Evolutionary conservation across 108 stramenopile species (phyloP).

Genomic region (Fragilaria radians): DNA sequence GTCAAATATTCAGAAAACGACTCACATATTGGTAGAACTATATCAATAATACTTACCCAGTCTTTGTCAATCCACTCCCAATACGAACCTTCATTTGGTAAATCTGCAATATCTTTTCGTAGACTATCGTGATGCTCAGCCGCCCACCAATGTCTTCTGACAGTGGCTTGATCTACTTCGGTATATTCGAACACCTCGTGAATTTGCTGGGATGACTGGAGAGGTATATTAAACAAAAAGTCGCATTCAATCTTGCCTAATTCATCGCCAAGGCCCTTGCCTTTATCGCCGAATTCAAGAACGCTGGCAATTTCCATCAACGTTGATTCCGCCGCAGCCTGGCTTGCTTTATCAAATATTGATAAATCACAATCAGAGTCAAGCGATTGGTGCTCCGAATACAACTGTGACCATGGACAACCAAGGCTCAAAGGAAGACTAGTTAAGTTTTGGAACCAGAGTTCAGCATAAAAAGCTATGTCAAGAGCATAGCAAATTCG

Average conservation of each 20-base stretch:
- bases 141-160: constrained; percentile 65
- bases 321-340: constrained; percentile 57
- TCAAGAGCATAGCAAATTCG: constrained; percentile 33
- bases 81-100: constrained; percentile 8
- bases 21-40: too few relatives aligned
- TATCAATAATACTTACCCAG: constrained; percentile 55
- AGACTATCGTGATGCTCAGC: constrained; percentile 33
- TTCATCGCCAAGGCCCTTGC: constrained; percentile 27
- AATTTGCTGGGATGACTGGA: constrained; percentile 24
- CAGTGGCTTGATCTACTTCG: constrained; percentile 33
- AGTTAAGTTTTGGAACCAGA: constrained; percentile 62
- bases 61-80: constrained; percentile 45
- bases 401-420: constrained; percentile 34
- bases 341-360: constrained; percentile 23
- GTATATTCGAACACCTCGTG: constrained; percentile 72
- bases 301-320: constrained; percentile 58
- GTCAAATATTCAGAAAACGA: too few relatives aligned
- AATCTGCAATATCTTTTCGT: constrained; percentile 22
- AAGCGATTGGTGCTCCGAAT: not conserved
- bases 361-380: not conserved
- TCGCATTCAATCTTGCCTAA: constrained; percentile 1
- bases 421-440: constrained; percentile 54
- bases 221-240: constrained; percentile 38
- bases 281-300: constrained; percentile 56
- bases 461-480: constrained; percentile 50